Conservation (phyloP, 345 rosid species). For the Iberis pinnata region DNA sequence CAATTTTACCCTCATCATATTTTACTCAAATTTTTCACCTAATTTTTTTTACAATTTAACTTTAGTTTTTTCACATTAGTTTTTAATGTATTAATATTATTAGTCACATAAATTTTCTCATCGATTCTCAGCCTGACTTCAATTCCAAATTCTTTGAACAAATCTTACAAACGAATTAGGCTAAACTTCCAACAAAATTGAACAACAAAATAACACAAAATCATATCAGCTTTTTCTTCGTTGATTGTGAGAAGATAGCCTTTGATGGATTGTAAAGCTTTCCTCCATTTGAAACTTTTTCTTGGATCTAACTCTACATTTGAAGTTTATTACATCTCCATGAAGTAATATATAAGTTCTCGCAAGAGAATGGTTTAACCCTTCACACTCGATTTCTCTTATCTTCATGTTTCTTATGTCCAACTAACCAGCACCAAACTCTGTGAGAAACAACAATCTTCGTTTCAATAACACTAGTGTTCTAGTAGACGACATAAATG, state of each 20-base stretch:
- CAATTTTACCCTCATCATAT: too few relatives aligned
- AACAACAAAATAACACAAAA: too few relatives aligned
- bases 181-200: too few relatives aligned
- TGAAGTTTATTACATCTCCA: constrained; percentile 86
- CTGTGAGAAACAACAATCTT: constrained; percentile 82
- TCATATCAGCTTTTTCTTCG: constrained; percentile 56
- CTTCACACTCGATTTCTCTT: constrained; percentile 82
- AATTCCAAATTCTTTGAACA: too few relatives aligned
- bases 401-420: constrained; percentile 83
- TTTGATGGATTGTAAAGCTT: constrained; percentile 71
- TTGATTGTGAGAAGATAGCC: constrained; percentile 64
- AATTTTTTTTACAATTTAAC: too few relatives aligned
- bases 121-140: too few relatives aligned
- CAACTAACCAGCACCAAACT: constrained; percentile 82
- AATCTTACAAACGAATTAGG: too few relatives aligned
- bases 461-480: constrained; percentile 87
- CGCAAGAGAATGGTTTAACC: constrained; percentile 59
- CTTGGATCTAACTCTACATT: constrained; percentile 86
- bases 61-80: too few relatives aligned
- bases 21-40: too few relatives aligned
- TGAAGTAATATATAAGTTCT: constrained; percentile 54
- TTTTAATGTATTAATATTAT: too few relatives aligned
- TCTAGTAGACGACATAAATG: constrained; percentile 52
- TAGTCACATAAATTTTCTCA: too few relatives aligned
- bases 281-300: constrained; percentile 60